These are phyloP conservation scores for Phialophora verrucosa DNA, from an alignment of 2,329 filamentous ascomycete species.

Conservation along the genomic window DNA sequence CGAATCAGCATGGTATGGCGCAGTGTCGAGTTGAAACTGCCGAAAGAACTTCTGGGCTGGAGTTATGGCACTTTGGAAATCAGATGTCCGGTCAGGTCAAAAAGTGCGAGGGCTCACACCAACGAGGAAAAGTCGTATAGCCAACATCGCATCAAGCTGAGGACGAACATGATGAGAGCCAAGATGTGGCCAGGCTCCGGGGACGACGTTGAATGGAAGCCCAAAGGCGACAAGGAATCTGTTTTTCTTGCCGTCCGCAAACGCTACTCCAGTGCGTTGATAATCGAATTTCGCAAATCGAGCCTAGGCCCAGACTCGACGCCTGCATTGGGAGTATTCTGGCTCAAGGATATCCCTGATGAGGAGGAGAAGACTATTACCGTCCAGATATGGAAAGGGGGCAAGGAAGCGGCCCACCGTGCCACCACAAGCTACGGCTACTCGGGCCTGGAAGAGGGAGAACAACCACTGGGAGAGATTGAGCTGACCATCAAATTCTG, in stretches of 20 bases:
- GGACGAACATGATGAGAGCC: conserved; percentile 62
- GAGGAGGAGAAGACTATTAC: conserved; percentile 66
- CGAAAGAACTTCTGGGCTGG: conserved; percentile 68
- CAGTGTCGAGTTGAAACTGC: conserved; percentile 68
- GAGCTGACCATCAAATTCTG: conserved; percentile 65
- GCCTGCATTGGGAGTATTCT: conserved; percentile 41
- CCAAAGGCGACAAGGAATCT: conserved; percentile 36
- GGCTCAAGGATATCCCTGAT: conserved; percentile 66
- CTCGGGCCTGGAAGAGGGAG: conserved; percentile 58
- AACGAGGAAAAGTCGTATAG: conserved; percentile 57
- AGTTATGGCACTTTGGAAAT: conserved; percentile 73
- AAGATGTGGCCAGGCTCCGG: conserved; percentile 71
- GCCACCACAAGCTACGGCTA: conserved; percentile 44
- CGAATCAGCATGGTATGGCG: conserved; percentile 76
- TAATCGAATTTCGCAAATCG: conserved; percentile 43
- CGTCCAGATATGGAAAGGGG: conserved; percentile 70
- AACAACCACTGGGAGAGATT: conserved; percentile 64
- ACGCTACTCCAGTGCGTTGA: conserved; percentile 41
- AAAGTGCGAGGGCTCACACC: conserved; percentile 50
- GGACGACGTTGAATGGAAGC: conserved; percentile 57
- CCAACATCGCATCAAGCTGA: conserved; percentile 63
- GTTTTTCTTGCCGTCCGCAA: conserved; percentile 42
- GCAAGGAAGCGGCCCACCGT: conserved; percentile 53
- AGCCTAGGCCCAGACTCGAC: conserved; percentile 40
- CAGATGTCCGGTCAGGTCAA: conserved; percentile 57